Evolutionary conservation across 192 early-diverging fungal species (phyloP), one percentile per base, ranked within the genome.

Genomic region (Coemansia sp.): DNA sequence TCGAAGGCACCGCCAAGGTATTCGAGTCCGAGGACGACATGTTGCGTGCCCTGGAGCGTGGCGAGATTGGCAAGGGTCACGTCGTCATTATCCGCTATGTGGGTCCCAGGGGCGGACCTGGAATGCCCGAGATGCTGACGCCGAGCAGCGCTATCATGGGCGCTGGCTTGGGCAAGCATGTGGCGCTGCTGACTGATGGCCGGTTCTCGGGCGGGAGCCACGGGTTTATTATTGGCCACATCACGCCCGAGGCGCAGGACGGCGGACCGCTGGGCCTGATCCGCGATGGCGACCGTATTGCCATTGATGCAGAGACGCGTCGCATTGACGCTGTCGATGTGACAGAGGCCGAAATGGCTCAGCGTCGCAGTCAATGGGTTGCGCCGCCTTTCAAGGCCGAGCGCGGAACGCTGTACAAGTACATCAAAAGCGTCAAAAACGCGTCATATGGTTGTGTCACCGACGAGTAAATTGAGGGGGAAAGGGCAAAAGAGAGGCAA

Each of bases 111-210:
- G 97, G 97, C 62, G 95, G 95, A 15, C 97, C 97, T 8, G 97
- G 97, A 53, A 99, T 99, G 97, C 93, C 94, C 24, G 97, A 99
- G 76, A 99, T 99, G 97, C 84, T 99, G 72, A 98, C 94, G 10
- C 97, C 97, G 15, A 94, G 94, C 34, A 88, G 87, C 75, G 95
- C 95, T 18, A 95, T 99, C 72, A 99, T 99, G 97, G 97, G 97
- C 38, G 95, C 97, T 4, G 97, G 97, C 12, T 86, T 99, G 58
- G 97, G 97, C 65, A 87, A 97, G 57, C 90, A 98, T 81, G 95
- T 99, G 36, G 95, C 95, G 1, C 82, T 99, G 46, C 83, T 99
- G 41, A 99, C 97, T 11, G 97, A 99, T 63, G 97, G 97, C 43
- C 91, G 95, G 48, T 99, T 99, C 87, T 97, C 95, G 37, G 97